Evolutionary conservation across 148 eudicot genomes (phyloP).

Genomic region (Rhododendron griersonianum): DNA sequence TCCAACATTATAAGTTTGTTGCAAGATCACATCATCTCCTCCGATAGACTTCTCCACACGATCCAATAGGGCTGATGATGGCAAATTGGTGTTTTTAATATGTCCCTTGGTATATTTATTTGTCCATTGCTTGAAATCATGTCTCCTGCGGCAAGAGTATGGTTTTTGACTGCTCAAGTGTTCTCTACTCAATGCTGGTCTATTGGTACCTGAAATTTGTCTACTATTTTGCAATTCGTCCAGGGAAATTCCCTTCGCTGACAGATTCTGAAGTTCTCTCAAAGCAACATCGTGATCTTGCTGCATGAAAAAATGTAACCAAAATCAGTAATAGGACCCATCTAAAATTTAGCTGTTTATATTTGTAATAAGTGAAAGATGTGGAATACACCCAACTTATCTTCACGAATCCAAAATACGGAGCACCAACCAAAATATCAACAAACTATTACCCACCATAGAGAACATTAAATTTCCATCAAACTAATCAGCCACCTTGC

Average conservation of each 20-base stretch:
- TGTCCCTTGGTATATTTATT: neutral
- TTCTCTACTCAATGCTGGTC: neutral
- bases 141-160: neutral
- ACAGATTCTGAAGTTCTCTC: neutral
- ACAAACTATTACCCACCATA: neutral
- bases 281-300: constrained; percentile 7
- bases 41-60: constrained; percentile 6
- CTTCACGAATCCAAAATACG: neutral
- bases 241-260: constrained; percentile 2
- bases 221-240: neutral
- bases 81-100: neutral
- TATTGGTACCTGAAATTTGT: neutral
- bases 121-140: neutral
- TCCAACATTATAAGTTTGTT: neutral
- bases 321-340: neutral
- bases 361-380: neutral
- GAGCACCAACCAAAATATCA: neutral
- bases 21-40: constrained; percentile 2
- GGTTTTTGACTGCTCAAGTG: neutral
- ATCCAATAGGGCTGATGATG: neutral
- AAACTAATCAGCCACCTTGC: neutral
- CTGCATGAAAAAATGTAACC: neutral
- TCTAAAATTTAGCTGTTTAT: neutral
- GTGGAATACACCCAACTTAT: neutral
- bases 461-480: neutral